phyloP scores from a whole-genome alignment of 139 green algal genomes.

The Diplosphaera chodatii region DNA sequence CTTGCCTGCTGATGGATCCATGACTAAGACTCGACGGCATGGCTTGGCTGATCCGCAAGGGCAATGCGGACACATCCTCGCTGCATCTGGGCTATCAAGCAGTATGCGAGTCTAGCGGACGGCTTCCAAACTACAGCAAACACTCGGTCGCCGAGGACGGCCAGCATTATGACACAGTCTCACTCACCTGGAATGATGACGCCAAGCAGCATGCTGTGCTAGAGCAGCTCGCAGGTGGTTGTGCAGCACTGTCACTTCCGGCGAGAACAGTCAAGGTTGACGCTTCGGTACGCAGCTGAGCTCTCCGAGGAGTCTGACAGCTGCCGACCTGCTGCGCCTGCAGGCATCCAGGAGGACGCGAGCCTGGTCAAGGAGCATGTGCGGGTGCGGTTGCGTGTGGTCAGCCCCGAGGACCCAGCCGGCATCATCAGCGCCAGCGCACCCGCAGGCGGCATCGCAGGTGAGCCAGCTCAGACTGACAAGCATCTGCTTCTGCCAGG shows the following conservation, averaged over 20 bases:
- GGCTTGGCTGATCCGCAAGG: neutral
- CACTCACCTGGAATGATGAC: neutral
- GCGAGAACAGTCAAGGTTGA: too few relatives aligned
- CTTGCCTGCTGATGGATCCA: too few relatives aligned
- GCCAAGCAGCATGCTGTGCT: neutral
- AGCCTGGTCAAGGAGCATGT: neutral
- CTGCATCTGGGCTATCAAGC: neutral
- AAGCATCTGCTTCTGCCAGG: neutral
- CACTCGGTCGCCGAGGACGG: neutral
- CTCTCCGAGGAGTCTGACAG: too few relatives aligned
- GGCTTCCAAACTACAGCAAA: neutral
- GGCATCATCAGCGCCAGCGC: neutral
- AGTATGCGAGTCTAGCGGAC: neutral
- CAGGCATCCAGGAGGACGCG: neutral
- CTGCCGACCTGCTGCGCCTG: too few relatives aligned
- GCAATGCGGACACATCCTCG: neutral
- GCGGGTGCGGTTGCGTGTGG: neutral
- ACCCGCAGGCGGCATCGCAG: neutral
- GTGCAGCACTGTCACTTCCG: too few relatives aligned
- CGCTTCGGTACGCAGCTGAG: too few relatives aligned
- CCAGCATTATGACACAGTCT: neutral
- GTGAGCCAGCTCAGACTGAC: neutral
- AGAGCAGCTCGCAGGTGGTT: neutral
- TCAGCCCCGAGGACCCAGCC: neutral
- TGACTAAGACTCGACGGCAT: neutral